phyloP scores from a whole-genome alignment of 2,329 filamentous ascomycete genomes.

The Didymellaceae sp. region DNA sequence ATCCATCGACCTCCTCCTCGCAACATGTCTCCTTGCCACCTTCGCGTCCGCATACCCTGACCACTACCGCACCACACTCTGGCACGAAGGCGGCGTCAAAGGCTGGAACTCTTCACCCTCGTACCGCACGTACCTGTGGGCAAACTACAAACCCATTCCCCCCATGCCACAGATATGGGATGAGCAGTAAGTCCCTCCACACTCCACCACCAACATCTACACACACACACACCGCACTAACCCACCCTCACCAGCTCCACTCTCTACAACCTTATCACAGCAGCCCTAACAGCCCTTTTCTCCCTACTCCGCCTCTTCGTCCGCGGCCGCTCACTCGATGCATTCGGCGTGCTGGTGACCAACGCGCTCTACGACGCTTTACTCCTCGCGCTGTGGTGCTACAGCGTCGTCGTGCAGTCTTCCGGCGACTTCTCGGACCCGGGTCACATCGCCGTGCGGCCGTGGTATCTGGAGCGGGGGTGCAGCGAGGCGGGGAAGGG shows the following conservation, averaged over 20 bases:
- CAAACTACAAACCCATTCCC: conserved; percentile 26
- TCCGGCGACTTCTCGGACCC: conserved; percentile 24
- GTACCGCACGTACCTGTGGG: conserved; percentile 24
- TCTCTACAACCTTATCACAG: conserved; percentile 16
- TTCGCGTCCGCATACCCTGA: conserved; percentile 19
- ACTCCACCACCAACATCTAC: no score
- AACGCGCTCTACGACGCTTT: conserved; percentile 28
- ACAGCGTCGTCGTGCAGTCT: conserved; percentile 17
- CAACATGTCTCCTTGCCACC: conserved; percentile 14
- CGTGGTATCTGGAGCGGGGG: conserved; percentile 27
- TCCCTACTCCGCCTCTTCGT: conserved; percentile 23
- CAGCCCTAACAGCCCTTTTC: conserved; percentile 17
- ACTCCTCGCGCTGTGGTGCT: conserved; percentile 24
- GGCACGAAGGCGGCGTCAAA: conserved; percentile 21
- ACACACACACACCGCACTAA: no score
- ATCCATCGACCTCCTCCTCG: conserved; percentile 14
- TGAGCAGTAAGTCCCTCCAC: conserved; percentile 21
- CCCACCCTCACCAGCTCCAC: conserved; percentile 7
- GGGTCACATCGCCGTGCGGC: conserved; percentile 19
- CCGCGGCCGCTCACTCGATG: conserved; percentile 15
- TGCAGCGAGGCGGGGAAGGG: conserved; percentile 12
- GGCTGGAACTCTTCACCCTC: conserved; percentile 30
- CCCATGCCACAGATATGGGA: conserved; percentile 29
- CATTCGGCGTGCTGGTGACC: conserved; percentile 10
- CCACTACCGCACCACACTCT: conserved; percentile 15